A percentile compares a stretch with the other conserved stretches of the same genome.
Evolutionary conservation across 1,284 basidiomycete species (phyloP).

Genomic region (Puccinia hordei): DNA sequence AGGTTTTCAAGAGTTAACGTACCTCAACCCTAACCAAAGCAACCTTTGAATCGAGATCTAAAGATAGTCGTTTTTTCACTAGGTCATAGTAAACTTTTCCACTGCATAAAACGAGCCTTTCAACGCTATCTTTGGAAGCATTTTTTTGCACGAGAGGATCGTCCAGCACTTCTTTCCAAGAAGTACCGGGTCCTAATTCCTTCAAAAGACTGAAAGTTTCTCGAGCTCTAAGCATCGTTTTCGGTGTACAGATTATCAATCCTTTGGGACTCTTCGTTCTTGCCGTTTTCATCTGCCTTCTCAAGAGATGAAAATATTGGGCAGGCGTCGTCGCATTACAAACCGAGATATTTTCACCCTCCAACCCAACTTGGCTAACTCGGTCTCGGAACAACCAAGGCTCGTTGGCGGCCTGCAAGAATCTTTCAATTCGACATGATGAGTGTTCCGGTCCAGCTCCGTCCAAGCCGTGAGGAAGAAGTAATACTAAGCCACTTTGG

Average conservation of each 20-base stretch:
- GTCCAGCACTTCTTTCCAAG: conserved; percentile 72
- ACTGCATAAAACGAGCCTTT: conserved; percentile 62
- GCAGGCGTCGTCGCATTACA: conserved; percentile 82
- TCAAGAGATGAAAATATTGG: conserved; percentile 83
- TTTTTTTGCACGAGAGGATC: conserved; percentile 62
- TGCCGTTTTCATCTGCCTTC: conserved; percentile 69
- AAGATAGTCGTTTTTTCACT: conserved; percentile 68
- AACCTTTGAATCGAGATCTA: conserved; percentile 63
- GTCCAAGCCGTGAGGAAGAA: conserved; percentile 61
- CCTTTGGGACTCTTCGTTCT: conserved; percentile 81
- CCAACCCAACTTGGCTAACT: neutral
- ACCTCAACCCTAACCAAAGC: conserved; percentile 74
- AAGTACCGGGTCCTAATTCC: conserved; percentile 68
- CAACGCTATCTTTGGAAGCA: conserved; percentile 60
- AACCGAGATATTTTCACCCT: conserved; percentile 71
- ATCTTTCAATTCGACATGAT: conserved; percentile 77
- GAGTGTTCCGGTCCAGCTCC: conserved; percentile 90
- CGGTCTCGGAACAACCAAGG: conserved; percentile 11
- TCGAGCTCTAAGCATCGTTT: conserved; percentile 61
- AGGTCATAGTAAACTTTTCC: conserved; percentile 89
- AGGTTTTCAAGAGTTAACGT: conserved; percentile 19
- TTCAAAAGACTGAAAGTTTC: conserved; percentile 65
- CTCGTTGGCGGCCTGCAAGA: conserved; percentile 68
- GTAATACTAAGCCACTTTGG: conserved; percentile 16
- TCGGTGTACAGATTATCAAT: conserved; percentile 44